A percentile compares a stretch with the other conserved stretches of the same genome.
Conservation (phyloP, 495 filamentous ascomycete species). For the Margaritispora aquatica region DNA sequence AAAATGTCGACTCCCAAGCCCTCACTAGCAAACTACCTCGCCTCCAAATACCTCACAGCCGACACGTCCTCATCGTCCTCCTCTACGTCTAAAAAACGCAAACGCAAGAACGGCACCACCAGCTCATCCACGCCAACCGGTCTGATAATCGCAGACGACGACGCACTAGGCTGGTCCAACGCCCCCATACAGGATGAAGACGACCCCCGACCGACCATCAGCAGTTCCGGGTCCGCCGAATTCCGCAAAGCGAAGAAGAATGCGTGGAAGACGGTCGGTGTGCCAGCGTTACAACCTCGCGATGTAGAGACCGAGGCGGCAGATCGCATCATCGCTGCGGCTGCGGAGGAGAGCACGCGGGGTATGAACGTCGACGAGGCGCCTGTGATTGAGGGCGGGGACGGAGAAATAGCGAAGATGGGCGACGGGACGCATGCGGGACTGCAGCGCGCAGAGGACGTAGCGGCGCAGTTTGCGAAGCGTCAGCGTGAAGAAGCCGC, state of each 20-base stretch:
- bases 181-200: conserved; percentile 32
- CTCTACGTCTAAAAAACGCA: conserved; percentile 61
- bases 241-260: conserved; percentile 75
- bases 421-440: conserved; percentile 80
- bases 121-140: conserved; percentile 44
- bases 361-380: conserved; percentile 45
- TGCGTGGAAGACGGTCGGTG: conserved; percentile 68
- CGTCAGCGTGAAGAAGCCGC: conserved; percentile 37
- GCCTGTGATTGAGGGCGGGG: conserved; percentile 33
- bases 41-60: conserved; percentile 87
- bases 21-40: conserved; percentile 56
- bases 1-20: neutral
- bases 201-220: conserved; percentile 27
- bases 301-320: conserved; percentile 56
- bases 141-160: conserved; percentile 89
- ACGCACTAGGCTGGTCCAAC: conserved; percentile 64
- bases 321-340: conserved; percentile 75
- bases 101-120: conserved; percentile 64
- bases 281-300: conserved; percentile 34
- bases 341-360: conserved; percentile 55
- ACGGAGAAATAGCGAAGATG: conserved; percentile 52
- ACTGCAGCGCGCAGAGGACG: conserved; percentile 73
- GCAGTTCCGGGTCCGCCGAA: conserved; percentile 45
- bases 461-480: conserved; percentile 63
- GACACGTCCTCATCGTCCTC: conserved; percentile 63